A percentile compares a stretch with the other conserved stretches of the same genome.
These are phyloP conservation scores for Pseudoscleropodium purum DNA, from an alignment of 225 moss, liverwort and hornwort genomes.

Conservation along the genomic window DNA sequence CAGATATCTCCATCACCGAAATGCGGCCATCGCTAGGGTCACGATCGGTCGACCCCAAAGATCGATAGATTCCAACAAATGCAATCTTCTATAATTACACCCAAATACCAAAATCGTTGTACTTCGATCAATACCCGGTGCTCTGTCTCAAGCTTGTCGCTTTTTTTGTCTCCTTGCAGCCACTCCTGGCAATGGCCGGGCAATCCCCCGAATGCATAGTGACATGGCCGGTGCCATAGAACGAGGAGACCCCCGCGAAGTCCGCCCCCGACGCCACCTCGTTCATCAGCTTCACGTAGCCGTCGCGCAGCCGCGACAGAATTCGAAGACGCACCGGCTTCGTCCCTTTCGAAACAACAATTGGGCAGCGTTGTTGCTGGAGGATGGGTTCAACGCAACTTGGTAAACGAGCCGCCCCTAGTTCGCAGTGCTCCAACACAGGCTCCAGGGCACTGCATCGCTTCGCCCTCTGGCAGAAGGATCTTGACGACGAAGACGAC, in stretches of 20 bases:
- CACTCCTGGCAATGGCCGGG: not conserved
- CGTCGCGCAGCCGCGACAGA: not conserved
- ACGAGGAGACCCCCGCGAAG: not conserved
- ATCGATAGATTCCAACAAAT: not conserved
- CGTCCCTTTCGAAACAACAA: not conserved
- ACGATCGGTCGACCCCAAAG: not conserved
- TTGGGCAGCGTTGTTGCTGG: not conserved
- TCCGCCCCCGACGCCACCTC: slow-evolving; percentile 13
- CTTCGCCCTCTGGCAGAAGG: not conserved
- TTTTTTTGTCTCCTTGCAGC: not conserved
- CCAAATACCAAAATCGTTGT: too few relatives aligned
- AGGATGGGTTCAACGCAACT: not conserved
- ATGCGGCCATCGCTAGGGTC: not conserved
- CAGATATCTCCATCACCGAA: not conserved
- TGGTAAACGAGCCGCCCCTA: not conserved
- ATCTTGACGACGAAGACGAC: not conserved
- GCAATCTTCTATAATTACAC: too few relatives aligned
- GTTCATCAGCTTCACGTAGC: slow-evolving; percentile 35
- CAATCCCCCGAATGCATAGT: not conserved
- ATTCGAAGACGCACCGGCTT: not conserved
- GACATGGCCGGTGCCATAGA: not conserved
- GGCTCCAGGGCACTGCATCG: slow-evolving; percentile 8
- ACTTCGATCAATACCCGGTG: not conserved
- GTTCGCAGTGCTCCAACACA: slow-evolving; percentile 14
- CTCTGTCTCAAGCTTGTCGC: not conserved